Evolutionary conservation across 2,329 filamentous ascomycete species (phyloP).

Genomic region (Botrytis galanthina): DNA sequence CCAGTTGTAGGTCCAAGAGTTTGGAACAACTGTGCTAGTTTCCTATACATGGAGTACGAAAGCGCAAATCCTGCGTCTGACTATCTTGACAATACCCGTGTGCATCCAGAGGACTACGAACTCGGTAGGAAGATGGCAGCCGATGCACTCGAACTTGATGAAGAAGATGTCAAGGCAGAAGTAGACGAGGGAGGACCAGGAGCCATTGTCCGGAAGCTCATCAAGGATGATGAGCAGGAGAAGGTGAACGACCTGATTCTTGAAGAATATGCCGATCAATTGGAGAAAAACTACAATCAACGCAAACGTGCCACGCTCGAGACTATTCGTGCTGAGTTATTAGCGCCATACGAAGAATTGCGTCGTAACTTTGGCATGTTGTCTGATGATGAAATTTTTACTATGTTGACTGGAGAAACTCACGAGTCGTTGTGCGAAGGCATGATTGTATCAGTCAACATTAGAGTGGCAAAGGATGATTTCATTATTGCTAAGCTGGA

Average conservation of each 20-base stretch:
- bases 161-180: slow-evolving; percentile 96
- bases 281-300: slow-evolving; percentile 90
- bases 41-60: slow-evolving; percentile 87
- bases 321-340: slow-evolving; percentile 90
- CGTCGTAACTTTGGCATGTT: slow-evolving; percentile 74
- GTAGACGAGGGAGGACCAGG: slow-evolving; percentile 85
- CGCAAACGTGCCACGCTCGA: slow-evolving; percentile 94
- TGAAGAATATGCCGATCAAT: slow-evolving; percentile 94
- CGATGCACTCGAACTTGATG: slow-evolving; percentile 91
- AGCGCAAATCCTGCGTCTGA: slow-evolving; percentile 78
- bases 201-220: slow-evolving; percentile 90
- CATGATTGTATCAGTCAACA: slow-evolving; percentile 89
- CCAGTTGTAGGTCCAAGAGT: slow-evolving; percentile 85
- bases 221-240: slow-evolving; percentile 90
- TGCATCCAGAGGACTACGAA: slow-evolving; percentile 98
- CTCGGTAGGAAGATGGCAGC: slow-evolving; percentile 97
- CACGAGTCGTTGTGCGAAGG: slow-evolving; percentile 76
- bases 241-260: slow-evolving; percentile 94
- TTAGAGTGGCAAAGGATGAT: slow-evolving; percentile 85
- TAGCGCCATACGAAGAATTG: slow-evolving; percentile 91
- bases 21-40: slow-evolving; percentile 96
- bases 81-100: slow-evolving; percentile 92
- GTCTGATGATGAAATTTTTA: slow-evolving; percentile 78
- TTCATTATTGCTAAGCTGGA: slow-evolving; percentile 93
- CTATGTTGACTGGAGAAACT: slow-evolving; percentile 95